Evolutionary conservation across 257 asterid genomes (phyloP).

Genomic region (Solanum paucissectum): DNA sequence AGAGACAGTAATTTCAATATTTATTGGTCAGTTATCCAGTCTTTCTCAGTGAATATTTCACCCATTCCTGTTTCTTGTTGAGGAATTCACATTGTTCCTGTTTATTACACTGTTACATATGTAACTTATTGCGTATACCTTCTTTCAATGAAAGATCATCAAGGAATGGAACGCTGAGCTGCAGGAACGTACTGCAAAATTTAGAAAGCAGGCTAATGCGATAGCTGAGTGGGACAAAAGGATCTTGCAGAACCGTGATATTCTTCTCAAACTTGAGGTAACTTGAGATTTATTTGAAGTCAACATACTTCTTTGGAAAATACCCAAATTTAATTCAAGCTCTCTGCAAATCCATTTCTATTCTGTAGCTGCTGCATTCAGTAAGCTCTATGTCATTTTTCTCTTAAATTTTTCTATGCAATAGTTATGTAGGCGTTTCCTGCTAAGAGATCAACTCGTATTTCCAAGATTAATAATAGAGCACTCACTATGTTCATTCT

Average conservation of each 20-base stretch:
- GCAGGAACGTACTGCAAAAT: slow-evolving; percentile 82
- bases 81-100: background rate
- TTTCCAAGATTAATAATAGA: background rate
- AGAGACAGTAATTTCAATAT: background rate
- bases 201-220: slow-evolving; percentile 88
- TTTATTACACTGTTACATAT: background rate
- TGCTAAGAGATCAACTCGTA: background rate
- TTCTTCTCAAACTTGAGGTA: slow-evolving; percentile 92
- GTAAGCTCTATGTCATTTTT: background rate
- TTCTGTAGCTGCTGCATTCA: background rate
- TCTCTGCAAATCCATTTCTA: background rate
- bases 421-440: background rate
- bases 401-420: background rate
- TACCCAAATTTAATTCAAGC: background rate
- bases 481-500: background rate
- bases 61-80: background rate
- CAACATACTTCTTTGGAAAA: background rate
- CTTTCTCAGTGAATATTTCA: background rate
- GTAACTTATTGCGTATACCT: background rate
- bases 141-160: slow-evolving; percentile 50
- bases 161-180: slow-evolving; percentile 96
- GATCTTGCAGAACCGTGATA: slow-evolving; percentile 88
- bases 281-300: background rate
- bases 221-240: slow-evolving; percentile 96
- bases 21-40: background rate